Conservation (phyloP, 2,329 filamentous ascomycete species). For the Alternaria sp. region DNA sequence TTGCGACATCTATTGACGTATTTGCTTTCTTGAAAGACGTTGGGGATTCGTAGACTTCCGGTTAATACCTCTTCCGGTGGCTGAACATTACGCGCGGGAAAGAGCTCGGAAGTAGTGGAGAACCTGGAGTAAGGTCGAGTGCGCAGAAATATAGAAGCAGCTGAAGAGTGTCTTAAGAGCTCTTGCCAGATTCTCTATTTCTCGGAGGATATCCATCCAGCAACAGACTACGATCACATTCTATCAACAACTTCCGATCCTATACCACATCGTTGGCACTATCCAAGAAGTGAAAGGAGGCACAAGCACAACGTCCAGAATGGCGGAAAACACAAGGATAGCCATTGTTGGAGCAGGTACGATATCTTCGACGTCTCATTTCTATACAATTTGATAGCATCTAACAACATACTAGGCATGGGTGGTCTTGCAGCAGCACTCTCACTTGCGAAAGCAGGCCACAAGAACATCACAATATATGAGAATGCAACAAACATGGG, state of each 20-base stretch:
- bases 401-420: conserved; percentile 67
- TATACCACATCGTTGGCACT: not conserved
- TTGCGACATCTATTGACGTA: not conserved
- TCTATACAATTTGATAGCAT: not conserved
- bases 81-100: conserved; percentile 2
- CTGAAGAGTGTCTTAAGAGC: not conserved
- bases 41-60: not conserved
- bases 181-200: not conserved
- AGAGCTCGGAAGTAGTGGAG: conserved; percentile 7
- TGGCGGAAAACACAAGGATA: conserved; percentile 44
- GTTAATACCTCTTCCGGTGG: conserved; percentile 15
- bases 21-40: not conserved
- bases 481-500: conserved; percentile 77
- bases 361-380: not conserved
- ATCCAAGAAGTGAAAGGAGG: not conserved
- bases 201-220: not conserved
- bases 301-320: conserved; percentile 13
- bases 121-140: conserved; percentile 1
- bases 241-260: not conserved
- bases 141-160: not conserved
- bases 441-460: conserved; percentile 77
- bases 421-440: conserved; percentile 77
- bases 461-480: conserved; percentile 76
- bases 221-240: not conserved
- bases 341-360: conserved; percentile 46